A percentile compares a stretch with the other conserved stretches of the same genome.
Evolutionary conservation across 2,329 filamentous ascomycete genomes (phyloP).

Genomic region (Fusarium agapanthi): DNA sequence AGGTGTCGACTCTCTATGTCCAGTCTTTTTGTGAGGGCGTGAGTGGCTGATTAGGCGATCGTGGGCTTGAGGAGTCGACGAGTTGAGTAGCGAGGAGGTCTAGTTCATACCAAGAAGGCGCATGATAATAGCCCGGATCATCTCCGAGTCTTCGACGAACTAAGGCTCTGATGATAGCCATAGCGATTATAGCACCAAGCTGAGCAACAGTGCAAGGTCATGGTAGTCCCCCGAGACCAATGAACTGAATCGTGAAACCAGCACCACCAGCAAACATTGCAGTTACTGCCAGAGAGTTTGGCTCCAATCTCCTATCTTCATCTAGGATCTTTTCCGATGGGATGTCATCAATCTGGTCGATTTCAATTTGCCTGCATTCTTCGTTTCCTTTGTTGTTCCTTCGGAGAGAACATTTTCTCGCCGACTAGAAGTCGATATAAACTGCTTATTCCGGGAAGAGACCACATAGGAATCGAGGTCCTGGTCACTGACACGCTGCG

Average conservation of each 20-base stretch:
- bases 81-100: background rate
- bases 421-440: background rate
- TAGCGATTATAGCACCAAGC: background rate
- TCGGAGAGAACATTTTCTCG: background rate
- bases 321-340: background rate
- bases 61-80: background rate
- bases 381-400: background rate
- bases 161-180: background rate
- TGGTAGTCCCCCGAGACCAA: background rate
- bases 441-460: background rate
- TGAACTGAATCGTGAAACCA: background rate
- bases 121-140: too few relatives aligned
- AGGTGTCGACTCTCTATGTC: background rate
- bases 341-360: too few relatives aligned
- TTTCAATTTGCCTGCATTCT: too few relatives aligned
- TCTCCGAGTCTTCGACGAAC: background rate
- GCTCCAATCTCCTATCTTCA: background rate
- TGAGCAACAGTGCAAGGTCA: background rate
- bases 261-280: too few relatives aligned
- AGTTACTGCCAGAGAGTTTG: background rate
- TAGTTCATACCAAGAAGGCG: background rate
- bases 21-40: background rate
- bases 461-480: background rate
- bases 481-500: background rate
- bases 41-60: background rate